phyloP scores from a whole-genome alignment of 2,329 filamentous ascomycete genomes.

The Chrysoporthe deuterocubensis region DNA sequence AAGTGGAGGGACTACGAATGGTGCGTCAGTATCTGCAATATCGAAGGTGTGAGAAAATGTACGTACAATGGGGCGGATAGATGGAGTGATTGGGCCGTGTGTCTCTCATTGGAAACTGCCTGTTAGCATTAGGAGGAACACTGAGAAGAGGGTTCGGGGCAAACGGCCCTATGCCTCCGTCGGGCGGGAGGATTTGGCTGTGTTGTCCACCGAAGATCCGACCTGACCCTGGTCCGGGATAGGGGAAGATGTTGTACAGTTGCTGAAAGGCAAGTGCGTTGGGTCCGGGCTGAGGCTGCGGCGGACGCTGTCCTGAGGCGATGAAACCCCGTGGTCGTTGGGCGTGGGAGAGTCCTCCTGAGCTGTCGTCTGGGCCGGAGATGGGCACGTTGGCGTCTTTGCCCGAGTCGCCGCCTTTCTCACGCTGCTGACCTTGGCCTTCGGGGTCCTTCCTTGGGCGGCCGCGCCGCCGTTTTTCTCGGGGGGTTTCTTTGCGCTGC shows the following conservation, averaged over 20 bases:
- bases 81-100: not conserved
- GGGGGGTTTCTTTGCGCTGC: not conserved
- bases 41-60: not conserved
- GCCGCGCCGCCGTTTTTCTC: constrained; percentile 14
- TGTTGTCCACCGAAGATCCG: not conserved
- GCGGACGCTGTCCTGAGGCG: constrained; percentile 10
- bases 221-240: not conserved
- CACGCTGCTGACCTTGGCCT: not conserved
- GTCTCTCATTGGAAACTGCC: not conserved
- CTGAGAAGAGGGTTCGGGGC: not conserved
- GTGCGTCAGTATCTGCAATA: not conserved
- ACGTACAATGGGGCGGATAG: not conserved
- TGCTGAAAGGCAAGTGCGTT: not conserved
- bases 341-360: not conserved
- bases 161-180: not conserved
- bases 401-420: not conserved
- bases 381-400: constrained; percentile 8
- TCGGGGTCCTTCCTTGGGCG: constrained; percentile 17
- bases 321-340: not conserved
- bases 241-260: constrained; percentile 3
- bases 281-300: constrained; percentile 9
- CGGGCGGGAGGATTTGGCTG: not conserved
- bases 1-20: not conserved
- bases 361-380: not conserved
- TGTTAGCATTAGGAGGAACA: not conserved